Conservation (phyloP, 768 basidiomycete species). For the Cystobasidium ongulense region DNA sequence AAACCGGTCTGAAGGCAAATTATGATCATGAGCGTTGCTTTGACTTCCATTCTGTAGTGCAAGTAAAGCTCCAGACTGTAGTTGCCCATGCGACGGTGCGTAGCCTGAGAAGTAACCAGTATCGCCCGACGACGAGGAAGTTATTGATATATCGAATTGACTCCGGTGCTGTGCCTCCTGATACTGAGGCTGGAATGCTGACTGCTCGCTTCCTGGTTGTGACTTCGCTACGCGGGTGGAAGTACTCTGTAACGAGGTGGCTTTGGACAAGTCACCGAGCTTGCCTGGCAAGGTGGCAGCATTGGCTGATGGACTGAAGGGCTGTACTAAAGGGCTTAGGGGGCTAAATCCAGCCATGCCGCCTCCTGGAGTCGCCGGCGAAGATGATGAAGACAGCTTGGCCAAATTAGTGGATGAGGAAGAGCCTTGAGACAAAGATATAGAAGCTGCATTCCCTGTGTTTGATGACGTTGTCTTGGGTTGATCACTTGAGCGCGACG, state of each 20-base stretch:
- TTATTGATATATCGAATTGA: not conserved
- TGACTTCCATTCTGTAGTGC: not conserved
- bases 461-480: not conserved
- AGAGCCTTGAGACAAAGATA: not conserved
- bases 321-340: constrained; percentile 40
- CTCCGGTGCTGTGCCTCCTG: not conserved
- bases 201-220: too few species aligned
- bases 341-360: constrained; percentile 24
- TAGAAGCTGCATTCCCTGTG: not conserved
- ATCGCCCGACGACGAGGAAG: not conserved
- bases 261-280: not conserved
- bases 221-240: not conserved
- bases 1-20: not conserved
- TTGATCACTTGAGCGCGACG: not conserved
- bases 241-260: not conserved
- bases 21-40: not conserved
- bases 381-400: not conserved
- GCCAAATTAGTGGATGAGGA: not conserved
- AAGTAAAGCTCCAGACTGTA: not conserved
- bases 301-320: constrained; percentile 38
- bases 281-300: not conserved
- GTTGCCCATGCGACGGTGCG: not conserved
- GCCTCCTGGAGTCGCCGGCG: not conserved
- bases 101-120: not conserved
- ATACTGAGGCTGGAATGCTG: not conserved